Base-by-base conservation (phyloP, 352 stramenopile species). In the Pythium guiyangense region DNA sequence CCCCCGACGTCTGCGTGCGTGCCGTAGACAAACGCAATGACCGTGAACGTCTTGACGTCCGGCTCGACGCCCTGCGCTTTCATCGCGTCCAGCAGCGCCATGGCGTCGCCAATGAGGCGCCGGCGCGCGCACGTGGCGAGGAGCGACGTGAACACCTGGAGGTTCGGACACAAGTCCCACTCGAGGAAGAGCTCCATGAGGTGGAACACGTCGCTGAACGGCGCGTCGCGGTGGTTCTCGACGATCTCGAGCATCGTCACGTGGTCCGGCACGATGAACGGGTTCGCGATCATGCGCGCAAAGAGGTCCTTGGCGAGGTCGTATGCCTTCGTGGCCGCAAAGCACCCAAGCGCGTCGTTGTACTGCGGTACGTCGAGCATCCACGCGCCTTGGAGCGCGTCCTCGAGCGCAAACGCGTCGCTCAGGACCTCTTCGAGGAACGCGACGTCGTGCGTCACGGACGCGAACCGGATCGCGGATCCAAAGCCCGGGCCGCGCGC, bases 171-270 rank as follows among this genome's bases (percentile, higher is more conserved):
- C 37, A 92, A 22, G 1, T 74, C 61, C 53, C 73, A 70, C 37
- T 88, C 73, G 8, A 92, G 65, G 51, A 92, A 89, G 17, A 74
- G 50, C 45, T 90, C 74, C 77, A 92, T 85, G 40, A 90, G 67
- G 29, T 73, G 46, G 53, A 88, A 89, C 45, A 92, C 54, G 12
- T 92, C 77, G 12, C 72, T 62, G 35, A 89, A 76, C 14, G 82
- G 64, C 18, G 74, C 74, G 3, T 84, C 63, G 22, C 72, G 67
- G 49, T 92, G 74, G 42, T 77, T 89, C 52, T 90, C 76, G 20
- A 90, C 82, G 66, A 90, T 79, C 55, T 86, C 72, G 26, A 89
- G 59, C 79, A 92, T 92, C 53, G 82, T 92, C 48, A 88, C 79
- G 57, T 83, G 70, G 53, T 90, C 73, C 0, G 79, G 82, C 25